Base-by-base conservation (phyloP, 1,284 basidiomycete genomes). In the Austroboletus rostrupii region DNA sequence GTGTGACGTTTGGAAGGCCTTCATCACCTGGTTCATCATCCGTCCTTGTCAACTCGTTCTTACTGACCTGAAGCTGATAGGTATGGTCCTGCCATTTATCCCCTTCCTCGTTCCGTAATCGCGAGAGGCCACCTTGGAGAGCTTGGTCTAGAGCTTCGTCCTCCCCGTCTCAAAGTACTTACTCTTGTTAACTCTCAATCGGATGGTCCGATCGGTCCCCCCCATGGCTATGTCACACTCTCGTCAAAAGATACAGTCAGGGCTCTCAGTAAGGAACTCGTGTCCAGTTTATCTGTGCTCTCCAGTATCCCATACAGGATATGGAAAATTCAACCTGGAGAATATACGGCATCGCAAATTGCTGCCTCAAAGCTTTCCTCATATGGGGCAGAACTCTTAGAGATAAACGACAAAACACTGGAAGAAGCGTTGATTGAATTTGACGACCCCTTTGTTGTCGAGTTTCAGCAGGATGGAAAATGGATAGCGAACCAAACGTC, bases 141-240 rank as follows among this genome's bases (percentile, higher is more conserved):
- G 52, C 70, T 75, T 19, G 70, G 73, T n/a, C 72, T 97, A 52
- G 93, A 97, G 68, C 77, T 96, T 45, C 79, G 81, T 48, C 92
- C 93, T 16, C 85, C 86, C 2, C 72, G 74, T 32, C 74, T 95
- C 62, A 79, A 77, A 52, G 77, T 85, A 26, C 78, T 87, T 61
- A 67, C 72, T 29, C 71, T 83, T 28, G 61, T 68, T 29, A 62
- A 65, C 43, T 59, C 57, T 6, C 55, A 55, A 48, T 53, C 58
- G 32, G 60, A 62, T 40, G 56, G 57, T 5, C 56, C 58, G 20
- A 56, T 57, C 49, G 53, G 57, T 33, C 57, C 58, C 32, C 54
- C 66, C 6, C 67, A 66, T 52, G 48, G 47, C 39, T 69, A 66
- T 50, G 59, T 80, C 29, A 71, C 72, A 0, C 70, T 83, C 20